These are phyloP conservation scores for Penicillium palitans DNA, from an alignment of 2,329 filamentous ascomycete species.

Conservation along the genomic window DNA sequence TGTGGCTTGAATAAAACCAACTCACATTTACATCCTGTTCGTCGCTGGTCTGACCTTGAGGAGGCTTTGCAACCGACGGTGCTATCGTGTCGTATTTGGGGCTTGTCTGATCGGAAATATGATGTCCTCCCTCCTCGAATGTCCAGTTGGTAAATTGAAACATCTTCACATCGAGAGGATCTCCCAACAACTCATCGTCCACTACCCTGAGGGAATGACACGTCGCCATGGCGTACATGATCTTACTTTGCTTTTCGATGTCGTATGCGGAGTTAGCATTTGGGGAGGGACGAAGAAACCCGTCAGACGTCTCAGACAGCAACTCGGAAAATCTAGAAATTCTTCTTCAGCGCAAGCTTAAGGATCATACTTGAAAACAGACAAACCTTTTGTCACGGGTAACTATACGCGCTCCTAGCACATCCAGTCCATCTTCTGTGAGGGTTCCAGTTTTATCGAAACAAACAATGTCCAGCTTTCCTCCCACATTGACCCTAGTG, in stretches of 20 bases:
- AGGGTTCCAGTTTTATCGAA: constrained; percentile 99
- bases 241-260: constrained; percentile 65
- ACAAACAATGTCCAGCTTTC: constrained; percentile 93
- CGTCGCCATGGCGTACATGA: constrained; percentile 92
- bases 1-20: neutral
- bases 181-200: constrained; percentile 84
- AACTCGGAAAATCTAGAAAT: constrained; percentile 68
- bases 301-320: constrained; percentile 60
- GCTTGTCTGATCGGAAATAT: constrained; percentile 62
- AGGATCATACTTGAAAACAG: neutral
- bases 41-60: constrained; percentile 45
- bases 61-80: constrained; percentile 86
- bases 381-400: constrained; percentile 55
- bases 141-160: constrained; percentile 94
- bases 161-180: constrained; percentile 96
- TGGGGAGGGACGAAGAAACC: constrained; percentile 54
- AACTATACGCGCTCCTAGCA: constrained; percentile 82
- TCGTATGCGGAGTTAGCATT: constrained; percentile 60
- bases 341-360: constrained; percentile 14
- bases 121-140: constrained; percentile 78
- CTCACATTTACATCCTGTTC: constrained; percentile 26
- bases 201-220: constrained; percentile 89
- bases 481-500: constrained; percentile 82
- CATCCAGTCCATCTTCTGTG: constrained; percentile 93
- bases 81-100: constrained; percentile 71